Base-by-base conservation (phyloP, 805 yeast genomes). In the Wickerhamomyces chaumierensis region DNA sequence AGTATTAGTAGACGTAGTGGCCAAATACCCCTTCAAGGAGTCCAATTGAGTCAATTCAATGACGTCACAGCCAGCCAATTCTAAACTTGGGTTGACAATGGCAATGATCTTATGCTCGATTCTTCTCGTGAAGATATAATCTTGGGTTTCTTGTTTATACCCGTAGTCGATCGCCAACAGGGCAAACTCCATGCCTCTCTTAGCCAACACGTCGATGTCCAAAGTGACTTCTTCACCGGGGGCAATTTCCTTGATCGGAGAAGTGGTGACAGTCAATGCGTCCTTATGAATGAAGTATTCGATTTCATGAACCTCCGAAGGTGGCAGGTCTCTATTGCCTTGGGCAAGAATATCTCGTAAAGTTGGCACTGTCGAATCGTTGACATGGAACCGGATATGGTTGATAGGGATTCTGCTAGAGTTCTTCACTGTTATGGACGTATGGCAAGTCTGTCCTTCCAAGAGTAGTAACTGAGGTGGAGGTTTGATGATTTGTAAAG, bases 311-410 rank as follows among this genome's bases (percentile, higher is more conserved):
- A 76, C 60, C 37, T 84, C 95, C 38, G 72, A 66, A 0, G 78
- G 71, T 0, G 78, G 69, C 5, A 76, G 51, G 2, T 60, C 57
- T 33, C 58, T 68, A 25, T 64, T n/a, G n/a, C n/a, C 63, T 34
- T 63, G 68, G n/a, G 14, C 29, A 27, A 83, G 57, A 12, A 75
- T 72, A n/a, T 68, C 63, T 42, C 68, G 72, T 38, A 83, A 56
- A 0, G 80, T 73, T 25, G 77, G 87, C 5, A 73, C 68, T 0
- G 92, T 79, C 1, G 92, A 79, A 51, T 85, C 95, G 61, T 75
- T 65, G 47, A 78, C 77, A 6, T 76, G 70, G 43, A 81, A 77
- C 3, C 76, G 66, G 27, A 85, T 48, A 36, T 69, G 65, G 39
- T 77, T 72, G 34, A 81, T 74, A 1, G 66, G 50, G 3, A 78